A percentile compares a stretch with the other conserved stretches of the same genome.
Evolutionary conservation across 345 rosid genomes (phyloP).

Genomic region (Brassica cretica): DNA sequence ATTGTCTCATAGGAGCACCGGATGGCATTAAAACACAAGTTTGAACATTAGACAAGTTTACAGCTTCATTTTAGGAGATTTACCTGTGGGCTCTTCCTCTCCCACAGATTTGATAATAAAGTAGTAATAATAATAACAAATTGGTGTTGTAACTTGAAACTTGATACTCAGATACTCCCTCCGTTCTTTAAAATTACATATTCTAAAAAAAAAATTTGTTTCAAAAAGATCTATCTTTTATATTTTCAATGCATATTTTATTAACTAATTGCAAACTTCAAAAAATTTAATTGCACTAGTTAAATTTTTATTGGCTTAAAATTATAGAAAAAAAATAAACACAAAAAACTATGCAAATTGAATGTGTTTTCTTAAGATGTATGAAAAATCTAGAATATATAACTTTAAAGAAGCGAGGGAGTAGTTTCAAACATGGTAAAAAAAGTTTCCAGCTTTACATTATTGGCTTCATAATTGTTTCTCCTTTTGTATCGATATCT

Average conservation of each 20-base stretch:
- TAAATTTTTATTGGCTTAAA: too few species aligned
- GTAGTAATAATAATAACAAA: neutral
- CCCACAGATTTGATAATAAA: constrained; percentile 22
- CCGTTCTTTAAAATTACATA: too few species aligned
- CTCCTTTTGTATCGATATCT: constrained; percentile 45
- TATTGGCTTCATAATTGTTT: constrained; percentile 32
- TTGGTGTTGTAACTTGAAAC: constrained; percentile 23
- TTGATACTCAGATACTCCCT: constrained; percentile 22
- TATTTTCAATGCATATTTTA: too few species aligned
- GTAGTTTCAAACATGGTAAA: neutral
- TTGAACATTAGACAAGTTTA: constrained; percentile 49
- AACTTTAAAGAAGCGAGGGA: too few species aligned
- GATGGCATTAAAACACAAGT: constrained; percentile 40
- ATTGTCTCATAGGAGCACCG: constrained; percentile 21
- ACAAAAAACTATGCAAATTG: too few species aligned
- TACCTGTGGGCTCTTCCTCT: constrained; percentile 34
- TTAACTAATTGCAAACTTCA: too few species aligned
- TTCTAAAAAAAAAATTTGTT: too few species aligned
- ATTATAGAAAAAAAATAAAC: too few species aligned
- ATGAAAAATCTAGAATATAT: too few species aligned
- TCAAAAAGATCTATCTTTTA: too few species aligned
- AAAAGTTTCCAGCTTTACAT: constrained; percentile 30
- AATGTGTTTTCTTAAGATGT: too few species aligned
- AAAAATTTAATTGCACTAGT: too few species aligned
- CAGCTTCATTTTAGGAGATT: constrained; percentile 58